These are phyloP conservation scores for Tricholoma furcatifolium DNA, from an alignment of 768 basidiomycete genomes.

Conservation along the genomic window DNA sequence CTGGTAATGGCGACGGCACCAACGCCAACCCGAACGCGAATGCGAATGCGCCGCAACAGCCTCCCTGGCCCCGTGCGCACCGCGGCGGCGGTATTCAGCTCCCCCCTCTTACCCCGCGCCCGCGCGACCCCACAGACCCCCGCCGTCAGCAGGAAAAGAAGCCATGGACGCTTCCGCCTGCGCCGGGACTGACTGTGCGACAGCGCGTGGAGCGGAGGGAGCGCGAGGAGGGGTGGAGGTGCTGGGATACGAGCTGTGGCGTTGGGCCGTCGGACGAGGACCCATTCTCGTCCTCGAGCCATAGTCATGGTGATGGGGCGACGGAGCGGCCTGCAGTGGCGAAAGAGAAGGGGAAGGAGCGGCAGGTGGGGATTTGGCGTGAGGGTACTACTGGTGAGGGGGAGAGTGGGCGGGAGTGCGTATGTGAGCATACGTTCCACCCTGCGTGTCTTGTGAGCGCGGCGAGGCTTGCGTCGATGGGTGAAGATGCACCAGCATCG, in stretches of 20 bases:
- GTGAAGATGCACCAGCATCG: constrained; percentile 24
- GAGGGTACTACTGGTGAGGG: constrained; percentile 11
- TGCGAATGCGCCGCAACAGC: background rate
- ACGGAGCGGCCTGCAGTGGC: constrained; percentile 24
- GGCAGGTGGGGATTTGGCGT: constrained; percentile 38
- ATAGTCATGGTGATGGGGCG: constrained; percentile 31
- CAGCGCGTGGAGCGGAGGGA: constrained; percentile 73
- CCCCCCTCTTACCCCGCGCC: background rate
- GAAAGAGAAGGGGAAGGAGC: constrained; percentile 10
- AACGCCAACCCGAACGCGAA: background rate
- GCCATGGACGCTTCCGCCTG: constrained; percentile 58
- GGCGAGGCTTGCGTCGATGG: constrained; percentile 63
- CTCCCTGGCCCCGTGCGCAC: background rate
- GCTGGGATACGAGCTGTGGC: constrained; percentile 71
- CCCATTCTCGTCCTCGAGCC: too few relatives aligned
- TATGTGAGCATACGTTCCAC: constrained; percentile 72
- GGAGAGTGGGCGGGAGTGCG: constrained; percentile 19
- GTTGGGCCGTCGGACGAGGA: constrained; percentile 76
- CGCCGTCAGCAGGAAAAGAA: constrained; percentile 29
- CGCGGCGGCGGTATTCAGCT: background rate
- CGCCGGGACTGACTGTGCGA: constrained; percentile 70
- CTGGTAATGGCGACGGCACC: background rate
- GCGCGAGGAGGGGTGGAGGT: constrained; percentile 69
- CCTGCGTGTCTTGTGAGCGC: constrained; percentile 69
- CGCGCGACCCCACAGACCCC: background rate